Base-by-base conservation (phyloP, 148 eudicot species). In the Rhododendron henanense region DNA sequence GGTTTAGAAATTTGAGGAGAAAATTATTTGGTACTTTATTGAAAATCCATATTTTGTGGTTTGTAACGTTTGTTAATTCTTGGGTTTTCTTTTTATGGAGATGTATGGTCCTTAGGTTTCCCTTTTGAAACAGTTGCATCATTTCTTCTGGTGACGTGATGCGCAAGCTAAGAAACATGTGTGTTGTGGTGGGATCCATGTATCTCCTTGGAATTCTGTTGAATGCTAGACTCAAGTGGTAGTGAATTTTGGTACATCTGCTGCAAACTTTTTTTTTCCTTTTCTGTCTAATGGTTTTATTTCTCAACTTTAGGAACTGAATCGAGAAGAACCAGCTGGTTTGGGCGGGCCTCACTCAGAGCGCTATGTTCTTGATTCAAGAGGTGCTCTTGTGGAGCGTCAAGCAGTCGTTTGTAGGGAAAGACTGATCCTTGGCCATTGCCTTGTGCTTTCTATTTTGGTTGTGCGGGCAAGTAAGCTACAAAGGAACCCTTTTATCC, bases 301-400 rank as follows among this genome's bases (percentile, higher is more conserved):
- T 57, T 88, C 33, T 88, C 50, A 57, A 81, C 86, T 91, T 16
- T 90, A 97, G 99, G 98, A 93, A 89, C 94, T 97, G 50, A 93
- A 92, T 84, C 94, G 96, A 85, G 98, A 94, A 84, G 99, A 97
- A 85, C 95, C 98, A 65, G 91, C 93, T 86, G 99, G 99, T 84
- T 86, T 92, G 88, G 98, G 99, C 50, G 98, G 95, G 39, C 98
- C 98, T 81, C 91, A 88, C 84, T 93, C 94, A 11, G 98, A 97
- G 88, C 86, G 88, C 48, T 95, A 87, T 84, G 86, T 97, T 87
- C 91, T 95, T 87, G 99, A 97, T 83, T 95, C 99, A 85, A 95
- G 95, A 88, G 98, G 99, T 80, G 95, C 98, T 84, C 79, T 93
- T 78, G 98, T 95, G 85, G 98, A 97, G 90, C 92, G 99, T 59